A percentile compares a stretch with the other conserved stretches of the same genome.
phyloP scores from a whole-genome alignment of 208 protist species.

The Acanthamoeba triangularis region DNA sequence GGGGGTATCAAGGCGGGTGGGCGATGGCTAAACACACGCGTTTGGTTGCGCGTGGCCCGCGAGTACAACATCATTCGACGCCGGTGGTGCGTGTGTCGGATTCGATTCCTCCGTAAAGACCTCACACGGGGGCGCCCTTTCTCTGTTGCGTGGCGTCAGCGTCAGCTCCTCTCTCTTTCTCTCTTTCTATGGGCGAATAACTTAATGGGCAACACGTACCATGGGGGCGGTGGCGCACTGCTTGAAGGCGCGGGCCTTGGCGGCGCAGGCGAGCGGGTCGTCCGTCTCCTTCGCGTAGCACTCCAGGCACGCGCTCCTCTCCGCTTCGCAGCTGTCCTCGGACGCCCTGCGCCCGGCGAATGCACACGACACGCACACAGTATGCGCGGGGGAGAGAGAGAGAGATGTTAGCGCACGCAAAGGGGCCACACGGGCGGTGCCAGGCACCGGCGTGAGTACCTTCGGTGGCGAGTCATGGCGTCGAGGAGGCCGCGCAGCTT shows the following conservation, averaged over 20 bases:
- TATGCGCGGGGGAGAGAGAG: too few relatives aligned
- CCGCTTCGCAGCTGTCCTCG: constrained; percentile 12
- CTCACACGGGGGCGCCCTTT: too few relatives aligned
- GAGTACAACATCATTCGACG: too few relatives aligned
- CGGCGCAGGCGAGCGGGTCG: constrained; percentile 1
- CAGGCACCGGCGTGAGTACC: background rate
- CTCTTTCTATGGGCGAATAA: too few relatives aligned
- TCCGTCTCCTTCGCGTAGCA: background rate
- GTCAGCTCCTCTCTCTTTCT: too few relatives aligned
- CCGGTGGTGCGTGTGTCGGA: too few relatives aligned
- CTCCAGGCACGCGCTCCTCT: constrained; percentile 29
- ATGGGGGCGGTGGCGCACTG: background rate
- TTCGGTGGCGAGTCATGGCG: background rate
- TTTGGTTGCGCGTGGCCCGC: too few relatives aligned
- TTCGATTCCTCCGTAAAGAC: too few relatives aligned
- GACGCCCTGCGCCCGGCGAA: background rate
- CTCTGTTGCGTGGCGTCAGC: too few relatives aligned
- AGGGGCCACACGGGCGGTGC: background rate
- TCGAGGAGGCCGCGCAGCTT: constrained; percentile 8
- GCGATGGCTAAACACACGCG: too few relatives aligned
- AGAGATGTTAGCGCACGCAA: background rate
- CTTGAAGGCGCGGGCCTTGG: background rate
- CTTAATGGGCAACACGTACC: background rate
- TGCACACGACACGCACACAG: background rate
- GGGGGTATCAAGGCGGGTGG: too few relatives aligned